These are phyloP conservation scores for Ceratocystis colombiana DNA, from an alignment of 2,329 filamentous ascomycete genomes.

Conservation along the genomic window DNA sequence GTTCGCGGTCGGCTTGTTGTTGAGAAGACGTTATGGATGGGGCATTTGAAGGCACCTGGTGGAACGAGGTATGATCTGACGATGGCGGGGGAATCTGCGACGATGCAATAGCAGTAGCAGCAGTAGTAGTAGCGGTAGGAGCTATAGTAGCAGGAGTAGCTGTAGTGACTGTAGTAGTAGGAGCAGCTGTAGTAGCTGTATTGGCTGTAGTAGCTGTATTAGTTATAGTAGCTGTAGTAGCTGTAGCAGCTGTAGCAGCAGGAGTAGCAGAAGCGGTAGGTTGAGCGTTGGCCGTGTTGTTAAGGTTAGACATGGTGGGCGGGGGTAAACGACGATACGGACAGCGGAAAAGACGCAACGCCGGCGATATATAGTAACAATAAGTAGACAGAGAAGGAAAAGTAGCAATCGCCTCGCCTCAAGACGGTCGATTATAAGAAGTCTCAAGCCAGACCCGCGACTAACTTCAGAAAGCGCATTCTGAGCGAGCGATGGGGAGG, in stretches of 20 bases:
- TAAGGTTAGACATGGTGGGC: constrained; percentile 3
- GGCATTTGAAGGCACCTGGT: constrained; percentile 39
- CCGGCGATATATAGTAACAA: background rate
- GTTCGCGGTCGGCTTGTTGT: constrained; percentile 50
- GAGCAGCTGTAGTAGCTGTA: too few relatives aligned
- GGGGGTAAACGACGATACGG: constrained; percentile 9
- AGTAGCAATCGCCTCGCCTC: background rate
- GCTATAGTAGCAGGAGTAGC: too few relatives aligned
- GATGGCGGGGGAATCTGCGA: constrained; percentile 27
- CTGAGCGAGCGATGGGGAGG: background rate
- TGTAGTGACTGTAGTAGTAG: too few relatives aligned
- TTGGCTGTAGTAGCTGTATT: too few relatives aligned
- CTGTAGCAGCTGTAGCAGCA: background rate
- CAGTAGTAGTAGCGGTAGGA: too few relatives aligned
- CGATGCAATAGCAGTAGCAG: background rate
- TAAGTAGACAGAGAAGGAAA: background rate
- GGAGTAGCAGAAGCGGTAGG: background rate
- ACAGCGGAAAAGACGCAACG: background rate
- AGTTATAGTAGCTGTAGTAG: too few relatives aligned
- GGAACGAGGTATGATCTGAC: constrained; percentile 28
- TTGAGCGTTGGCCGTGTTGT: background rate
- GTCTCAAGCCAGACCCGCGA: constrained; percentile 13
- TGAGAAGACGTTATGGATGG: constrained; percentile 35
- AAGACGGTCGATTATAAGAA: background rate
- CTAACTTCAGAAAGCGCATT: constrained; percentile 10